Conservation (phyloP, 2,329 filamentous ascomycete genomes). For the Xylariaceae sp. region DNA sequence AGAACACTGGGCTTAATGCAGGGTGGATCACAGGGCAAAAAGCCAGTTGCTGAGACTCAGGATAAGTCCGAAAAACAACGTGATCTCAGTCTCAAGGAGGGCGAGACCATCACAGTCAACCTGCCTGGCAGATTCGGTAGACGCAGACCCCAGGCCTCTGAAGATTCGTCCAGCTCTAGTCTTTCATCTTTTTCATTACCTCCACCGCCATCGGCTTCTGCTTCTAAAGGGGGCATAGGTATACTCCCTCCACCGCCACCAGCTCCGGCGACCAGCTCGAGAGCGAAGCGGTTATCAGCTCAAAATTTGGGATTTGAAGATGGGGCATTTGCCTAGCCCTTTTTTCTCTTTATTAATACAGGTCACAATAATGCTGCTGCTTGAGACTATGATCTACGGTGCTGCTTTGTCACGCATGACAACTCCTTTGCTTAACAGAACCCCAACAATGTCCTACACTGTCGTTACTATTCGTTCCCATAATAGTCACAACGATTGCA, state of each 20-base stretch:
- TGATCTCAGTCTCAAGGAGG: constrained; percentile 84
- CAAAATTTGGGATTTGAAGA: constrained; percentile 79
- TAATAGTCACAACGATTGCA: too few relatives aligned
- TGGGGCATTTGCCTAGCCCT: constrained; percentile 85
- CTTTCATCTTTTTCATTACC: constrained; percentile 66
- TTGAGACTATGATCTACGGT: too few relatives aligned
- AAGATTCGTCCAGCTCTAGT: constrained; percentile 24
- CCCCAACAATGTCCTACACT: too few relatives aligned
- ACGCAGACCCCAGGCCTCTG: constrained; percentile 39
- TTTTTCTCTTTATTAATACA: too few relatives aligned
- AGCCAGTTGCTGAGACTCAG: constrained; percentile 34
- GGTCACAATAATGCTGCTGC: too few relatives aligned
- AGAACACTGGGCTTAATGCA: constrained; percentile 63
- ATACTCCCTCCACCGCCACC: constrained; percentile 65
- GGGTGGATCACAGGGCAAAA: constrained; percentile 33
- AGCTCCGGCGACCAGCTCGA: constrained; percentile 49
- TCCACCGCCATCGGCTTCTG: constrained; percentile 56
- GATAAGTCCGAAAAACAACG: constrained; percentile 55
- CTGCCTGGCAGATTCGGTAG: constrained; percentile 58
- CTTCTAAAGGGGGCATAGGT: constrained; percentile 26
- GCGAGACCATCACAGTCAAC: constrained; percentile 82
- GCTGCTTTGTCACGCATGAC: too few relatives aligned
- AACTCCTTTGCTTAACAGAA: too few relatives aligned
- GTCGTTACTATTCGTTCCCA: too few relatives aligned
- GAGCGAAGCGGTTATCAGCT: constrained; percentile 52